These are phyloP conservation scores for Sclerotinia spermophila DNA, from an alignment of 2,329 filamentous ascomycete species.

Conservation along the genomic window DNA sequence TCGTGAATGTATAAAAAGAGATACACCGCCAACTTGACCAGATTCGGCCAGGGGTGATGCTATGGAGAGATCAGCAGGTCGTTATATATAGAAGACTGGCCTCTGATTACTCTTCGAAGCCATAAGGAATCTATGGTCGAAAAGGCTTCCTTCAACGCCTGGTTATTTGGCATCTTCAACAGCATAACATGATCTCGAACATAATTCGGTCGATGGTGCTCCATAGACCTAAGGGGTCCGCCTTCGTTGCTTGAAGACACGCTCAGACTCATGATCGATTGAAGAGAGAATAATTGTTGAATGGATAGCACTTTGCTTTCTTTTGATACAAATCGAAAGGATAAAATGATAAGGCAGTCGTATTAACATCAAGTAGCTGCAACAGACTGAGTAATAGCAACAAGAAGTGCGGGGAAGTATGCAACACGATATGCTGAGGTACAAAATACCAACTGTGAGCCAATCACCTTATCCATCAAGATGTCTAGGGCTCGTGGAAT, in stretches of 20 bases:
- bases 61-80: neutral
- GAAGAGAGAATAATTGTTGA: neutral
- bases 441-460: too few relatives aligned
- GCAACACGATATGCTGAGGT: neutral
- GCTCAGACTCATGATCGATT: neutral
- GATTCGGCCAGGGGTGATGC: neutral
- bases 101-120: neutral
- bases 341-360: neutral
- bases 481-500: neutral
- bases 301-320: neutral
- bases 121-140: neutral
- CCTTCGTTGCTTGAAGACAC: neutral
- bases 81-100: neutral
- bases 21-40: constrained; percentile 1
- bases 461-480: neutral
- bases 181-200: neutral
- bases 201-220: neutral
- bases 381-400: neutral
- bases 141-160: neutral
- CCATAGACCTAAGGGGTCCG: neutral
- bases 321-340: neutral
- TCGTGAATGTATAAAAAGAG: neutral
- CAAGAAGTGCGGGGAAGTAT: neutral
- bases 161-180: neutral
- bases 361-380: neutral